Evolutionary conservation across 352 stramenopile species (phyloP), one percentile per base, ranked within the genome.

Genomic region (Phytophthora hybrid): DNA sequence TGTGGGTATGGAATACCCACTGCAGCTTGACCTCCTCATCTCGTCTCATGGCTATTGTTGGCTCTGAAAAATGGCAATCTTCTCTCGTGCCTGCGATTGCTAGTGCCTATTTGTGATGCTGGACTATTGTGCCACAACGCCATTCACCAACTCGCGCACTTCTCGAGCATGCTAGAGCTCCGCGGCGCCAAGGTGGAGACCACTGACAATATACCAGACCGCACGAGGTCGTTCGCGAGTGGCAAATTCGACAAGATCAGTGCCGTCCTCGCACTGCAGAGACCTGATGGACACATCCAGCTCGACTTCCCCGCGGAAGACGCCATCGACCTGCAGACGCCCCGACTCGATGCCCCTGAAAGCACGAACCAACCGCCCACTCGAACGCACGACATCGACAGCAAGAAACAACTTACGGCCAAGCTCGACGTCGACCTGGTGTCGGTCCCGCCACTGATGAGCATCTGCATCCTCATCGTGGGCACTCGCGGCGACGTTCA

Each of bases 401-500:
- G 3, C 21, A 56, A 59, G 32, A 64, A 49, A 41, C 32, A 31
- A 31, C 32, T 16, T 5, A 34, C 4, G 19, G 21, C 4, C 32
- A 54, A 53, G 34, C 7, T 14, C 19, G 32, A 39, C 11, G 8
- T 34, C 2, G 62, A 68, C n/a, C 46, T 74, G 16, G 47, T 74
- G 34, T 67, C 55, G 1, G 51, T 69, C 21, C 71, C 23, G 13
- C 52, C 59, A 32, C 37, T 73, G 14, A 90, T 97, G 83, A 83
- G 59, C 23, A 77, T 97, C 41, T 89, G 90, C 55, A 95, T 97
- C 63, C 89, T 97, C 81, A 90, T 96, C 46, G 90, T 97, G 10
- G 90, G 90, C 19, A 96, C 90, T 1, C 80, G 81, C 4, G 88
- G 89, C 1, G 89, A 96, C 65, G 89, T 95, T 10, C 82, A 93